A percentile compares a stretch with the other conserved stretches of the same genome.
These are phyloP conservation scores for Coniosporium tulheliwenetii DNA, from an alignment of 2,329 filamentous ascomycete species.

Conservation along the genomic window DNA sequence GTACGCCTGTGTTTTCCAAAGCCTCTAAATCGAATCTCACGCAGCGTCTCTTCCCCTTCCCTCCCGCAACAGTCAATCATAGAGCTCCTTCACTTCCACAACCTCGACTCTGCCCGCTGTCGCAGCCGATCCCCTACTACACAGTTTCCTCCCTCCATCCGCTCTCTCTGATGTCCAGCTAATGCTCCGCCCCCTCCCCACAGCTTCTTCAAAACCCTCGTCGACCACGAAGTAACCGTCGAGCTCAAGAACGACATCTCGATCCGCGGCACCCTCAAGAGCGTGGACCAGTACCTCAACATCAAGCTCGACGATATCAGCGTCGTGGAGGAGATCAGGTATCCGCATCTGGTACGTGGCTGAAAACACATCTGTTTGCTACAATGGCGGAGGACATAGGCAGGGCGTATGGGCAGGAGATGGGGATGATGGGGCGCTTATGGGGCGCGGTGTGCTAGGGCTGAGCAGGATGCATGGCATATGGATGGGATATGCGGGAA, in stretches of 20 bases:
- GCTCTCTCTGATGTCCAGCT: neutral
- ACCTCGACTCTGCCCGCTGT: neutral
- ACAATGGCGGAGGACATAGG: neutral
- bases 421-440: neutral
- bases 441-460: neutral
- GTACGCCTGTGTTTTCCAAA: slow-evolving; percentile 1
- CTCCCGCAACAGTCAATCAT: too few species aligned
- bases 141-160: neutral
- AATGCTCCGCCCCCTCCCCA: slow-evolving; percentile 1
- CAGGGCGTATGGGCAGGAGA: neutral
- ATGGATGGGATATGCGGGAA: neutral
- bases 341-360: slow-evolving; percentile 65
- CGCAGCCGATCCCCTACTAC: neutral
- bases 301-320: slow-evolving; percentile 95
- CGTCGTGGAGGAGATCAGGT: slow-evolving; percentile 84
- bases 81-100: neutral
- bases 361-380: neutral
- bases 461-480: neutral
- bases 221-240: slow-evolving; percentile 92
- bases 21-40: too few species aligned
- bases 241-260: slow-evolving; percentile 99
- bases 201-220: slow-evolving; percentile 97
- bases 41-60: too few species aligned
- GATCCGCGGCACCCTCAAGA: slow-evolving; percentile 89
- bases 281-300: slow-evolving; percentile 96